Evolutionary conservation across 1,284 basidiomycete species (phyloP), one percentile per base, ranked within the genome.

Genomic region (Leccinum pallidistipes): DNA sequence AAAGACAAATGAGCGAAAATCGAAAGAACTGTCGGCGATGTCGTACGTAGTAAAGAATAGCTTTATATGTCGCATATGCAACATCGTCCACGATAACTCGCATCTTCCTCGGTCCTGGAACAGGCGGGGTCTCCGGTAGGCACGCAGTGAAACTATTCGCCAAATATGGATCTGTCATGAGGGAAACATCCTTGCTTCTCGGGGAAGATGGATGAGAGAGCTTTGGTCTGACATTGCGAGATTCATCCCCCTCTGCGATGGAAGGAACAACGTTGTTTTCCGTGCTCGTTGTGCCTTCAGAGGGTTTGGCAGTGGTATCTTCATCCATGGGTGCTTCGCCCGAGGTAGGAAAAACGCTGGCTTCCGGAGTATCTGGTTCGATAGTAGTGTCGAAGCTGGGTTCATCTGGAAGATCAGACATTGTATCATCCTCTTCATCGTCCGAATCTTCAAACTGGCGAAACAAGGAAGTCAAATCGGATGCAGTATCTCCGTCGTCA

Each of bases 1-100:
- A 21, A 52, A 16, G 61, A 55, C 40, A 31, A 53, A 32, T 62
- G 27, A 60, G 60, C 55, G 18, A 55, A 55, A 56, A 31, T 58
- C 51, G 45, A 21, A 21, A 21, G 43, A 60, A 9, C 18, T 34
- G 45, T 36, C 56, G 31, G 31, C 32, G 43, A 58, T 1, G 62
- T 49, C 85, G 73, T 65, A 92, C 91, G 75, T 92, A 95, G 77
- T 92, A 94, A 12, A 95, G 79, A 40, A 95, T 82, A 0, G 92
- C 90, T 71, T 83, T 86, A 75, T 94, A 96, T 0, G 94, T 95
- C 7, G 84, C 79, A 74, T 92, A 95, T 1, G 93, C 88, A 4
- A 90, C 86, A 73, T 95, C 94, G 57, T 81, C 81, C 27, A 95
- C 83, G 11, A 91, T 76, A 12, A 93, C 84, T 21, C 79, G 83